Evolutionary conservation across 1,284 basidiomycete species (phyloP).

Genomic region (Coniferiporia weirii): DNA sequence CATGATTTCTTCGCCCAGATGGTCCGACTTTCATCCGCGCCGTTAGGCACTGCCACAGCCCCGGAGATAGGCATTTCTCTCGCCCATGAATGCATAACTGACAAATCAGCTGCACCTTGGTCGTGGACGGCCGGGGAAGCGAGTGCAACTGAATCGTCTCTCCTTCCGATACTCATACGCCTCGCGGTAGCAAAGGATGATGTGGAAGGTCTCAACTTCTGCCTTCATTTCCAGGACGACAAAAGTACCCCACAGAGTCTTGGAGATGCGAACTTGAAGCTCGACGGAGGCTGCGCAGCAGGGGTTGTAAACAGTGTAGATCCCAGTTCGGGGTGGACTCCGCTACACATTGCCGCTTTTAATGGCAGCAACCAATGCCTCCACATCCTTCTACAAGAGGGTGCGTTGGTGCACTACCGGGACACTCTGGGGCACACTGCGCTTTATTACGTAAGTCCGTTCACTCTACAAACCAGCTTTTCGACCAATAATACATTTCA

Average conservation of each 20-base stretch:
- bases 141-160: conserved; percentile 56
- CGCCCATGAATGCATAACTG: conserved; percentile 27
- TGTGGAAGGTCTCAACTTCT: conserved; percentile 53
- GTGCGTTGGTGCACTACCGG: conserved; percentile 83
- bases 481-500: conserved; percentile 25
- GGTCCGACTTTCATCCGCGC: conserved; percentile 51
- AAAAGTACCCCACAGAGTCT: conserved; percentile 20
- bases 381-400: conserved; percentile 61
- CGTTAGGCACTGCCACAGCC: conserved; percentile 24
- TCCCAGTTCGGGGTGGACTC: conserved; percentile 62
- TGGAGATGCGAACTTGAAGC: conserved; percentile 2
- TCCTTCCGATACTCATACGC: conserved; percentile 72
- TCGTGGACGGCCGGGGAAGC: conserved; percentile 71
- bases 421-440: conserved; percentile 79
- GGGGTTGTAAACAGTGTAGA: conserved; percentile 70
- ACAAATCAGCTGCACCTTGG: conserved; percentile 65
- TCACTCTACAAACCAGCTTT: neutral
- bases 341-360: conserved; percentile 77
- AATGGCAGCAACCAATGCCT: conserved; percentile 58
- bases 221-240: conserved; percentile 34
- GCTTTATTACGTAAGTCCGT: conserved; percentile 61
- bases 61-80: conserved; percentile 42
- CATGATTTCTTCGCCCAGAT: conserved; percentile 62
- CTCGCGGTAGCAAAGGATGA: conserved; percentile 72
- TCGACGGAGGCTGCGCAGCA: conserved; percentile 33